phyloP scores from a whole-genome alignment of 2,329 filamentous ascomycete species.

The Xylariaceae sp. region DNA sequence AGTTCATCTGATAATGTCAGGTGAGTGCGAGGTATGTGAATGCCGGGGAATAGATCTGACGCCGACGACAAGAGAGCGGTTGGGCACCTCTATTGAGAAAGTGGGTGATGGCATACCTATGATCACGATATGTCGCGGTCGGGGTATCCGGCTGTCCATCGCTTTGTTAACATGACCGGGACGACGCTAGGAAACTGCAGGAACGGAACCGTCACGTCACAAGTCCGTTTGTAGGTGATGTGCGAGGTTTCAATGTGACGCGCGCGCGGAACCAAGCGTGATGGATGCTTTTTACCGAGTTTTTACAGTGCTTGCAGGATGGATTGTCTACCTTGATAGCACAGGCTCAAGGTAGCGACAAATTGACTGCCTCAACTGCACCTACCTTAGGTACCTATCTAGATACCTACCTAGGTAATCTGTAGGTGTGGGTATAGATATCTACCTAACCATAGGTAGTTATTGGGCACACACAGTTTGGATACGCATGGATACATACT shows the following conservation, averaged over 20 bases:
- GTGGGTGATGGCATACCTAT: slow-evolving; percentile 24
- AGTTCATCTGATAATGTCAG: background rate
- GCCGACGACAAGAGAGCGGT: background rate
- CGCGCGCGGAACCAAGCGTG: background rate
- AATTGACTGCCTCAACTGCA: too few species aligned
- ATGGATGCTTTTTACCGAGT: background rate
- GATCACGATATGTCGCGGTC: slow-evolving; percentile 32
- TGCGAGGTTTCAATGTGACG: background rate
- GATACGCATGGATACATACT: too few species aligned
- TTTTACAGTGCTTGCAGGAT: background rate
- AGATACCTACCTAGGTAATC: too few species aligned
- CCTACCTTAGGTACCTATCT: too few species aligned
- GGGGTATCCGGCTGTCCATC: slow-evolving; percentile 29
- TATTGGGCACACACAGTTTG: too few species aligned
- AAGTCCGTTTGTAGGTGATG: background rate
- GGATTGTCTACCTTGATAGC: background rate
- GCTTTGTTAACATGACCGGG: slow-evolving; percentile 27
- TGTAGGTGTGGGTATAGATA: too few species aligned
- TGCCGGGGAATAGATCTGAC: background rate
- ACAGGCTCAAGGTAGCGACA: too few species aligned
- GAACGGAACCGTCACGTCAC: background rate
- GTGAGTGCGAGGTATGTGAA: background rate
- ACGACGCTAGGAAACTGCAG: background rate
- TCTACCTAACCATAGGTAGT: too few species aligned
- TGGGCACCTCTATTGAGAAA: background rate